Percentiles rank a stretch among this genome's conserved stretches.
Conservation (phyloP, 2,329 filamentous ascomycete species). For the Chaetomiaceae sp. region DNA sequence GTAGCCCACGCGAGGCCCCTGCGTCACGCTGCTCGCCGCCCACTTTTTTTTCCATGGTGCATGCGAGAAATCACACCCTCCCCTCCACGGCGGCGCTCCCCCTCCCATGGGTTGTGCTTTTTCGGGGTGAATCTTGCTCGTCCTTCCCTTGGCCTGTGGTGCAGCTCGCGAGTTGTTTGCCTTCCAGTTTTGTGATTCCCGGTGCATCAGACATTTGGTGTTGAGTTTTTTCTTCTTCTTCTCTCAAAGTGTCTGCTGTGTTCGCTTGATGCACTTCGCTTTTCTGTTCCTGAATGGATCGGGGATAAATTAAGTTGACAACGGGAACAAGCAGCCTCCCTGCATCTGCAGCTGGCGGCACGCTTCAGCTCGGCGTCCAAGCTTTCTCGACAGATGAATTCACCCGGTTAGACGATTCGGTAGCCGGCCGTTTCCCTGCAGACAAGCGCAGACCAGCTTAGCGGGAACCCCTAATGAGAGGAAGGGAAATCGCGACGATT, state of each 20-base stretch:
- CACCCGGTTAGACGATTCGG: conserved; percentile 3
- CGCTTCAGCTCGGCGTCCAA: not conserved
- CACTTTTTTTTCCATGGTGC: not conserved
- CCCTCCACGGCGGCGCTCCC: not conserved
- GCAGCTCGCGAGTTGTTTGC: no score
- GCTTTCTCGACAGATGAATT: conserved; percentile 3
- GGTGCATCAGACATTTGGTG: no score
- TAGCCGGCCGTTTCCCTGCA: not conserved
- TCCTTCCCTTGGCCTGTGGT: no score
- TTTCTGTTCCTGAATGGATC: not conserved
- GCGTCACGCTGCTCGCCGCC: not conserved
- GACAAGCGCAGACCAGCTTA: no score
- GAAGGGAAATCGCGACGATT: conserved; percentile 5
- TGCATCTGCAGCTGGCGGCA: not conserved
- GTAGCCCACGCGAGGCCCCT: conserved; percentile 1
- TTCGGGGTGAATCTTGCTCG: not conserved
- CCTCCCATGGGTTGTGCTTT: not conserved
- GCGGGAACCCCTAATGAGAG: conserved; percentile 10
- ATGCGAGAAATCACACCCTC: not conserved
- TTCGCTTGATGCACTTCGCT: no score
- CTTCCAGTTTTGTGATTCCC: not conserved
- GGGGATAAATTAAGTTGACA: conserved; percentile 1
- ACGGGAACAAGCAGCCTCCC: conserved; percentile 1
- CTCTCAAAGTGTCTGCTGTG: no score
- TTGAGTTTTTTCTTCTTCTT: no score